These are phyloP conservation scores for Phaeosphaeriaceae sp. DNA, from an alignment of 2,329 filamentous ascomycete genomes.

Conservation along the genomic window DNA sequence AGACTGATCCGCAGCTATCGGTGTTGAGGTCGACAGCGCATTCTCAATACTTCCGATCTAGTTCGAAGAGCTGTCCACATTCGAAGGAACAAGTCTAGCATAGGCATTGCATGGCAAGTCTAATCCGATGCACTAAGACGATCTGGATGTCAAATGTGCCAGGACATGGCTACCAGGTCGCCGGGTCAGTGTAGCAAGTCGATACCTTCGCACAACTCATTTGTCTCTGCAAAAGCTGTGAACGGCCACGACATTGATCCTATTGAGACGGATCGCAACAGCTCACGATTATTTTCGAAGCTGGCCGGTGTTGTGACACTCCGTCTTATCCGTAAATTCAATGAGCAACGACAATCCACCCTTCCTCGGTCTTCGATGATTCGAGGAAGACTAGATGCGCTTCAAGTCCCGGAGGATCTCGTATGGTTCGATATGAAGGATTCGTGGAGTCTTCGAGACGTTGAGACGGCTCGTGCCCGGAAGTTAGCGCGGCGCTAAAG, in stretches of 20 bases:
- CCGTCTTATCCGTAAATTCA: too few species aligned
- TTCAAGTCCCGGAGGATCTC: not conserved
- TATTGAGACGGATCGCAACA: too few species aligned
- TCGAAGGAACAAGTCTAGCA: not conserved
- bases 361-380: too few species aligned
- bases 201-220: too few species aligned
- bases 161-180: not conserved
- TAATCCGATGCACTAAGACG: not conserved
- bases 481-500: conserved; percentile 1
- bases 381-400: too few species aligned
- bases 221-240: too few species aligned
- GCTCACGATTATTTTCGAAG: too few species aligned
- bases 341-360: too few species aligned
- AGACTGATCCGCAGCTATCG: not conserved
- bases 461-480: not conserved
- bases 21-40: not conserved
- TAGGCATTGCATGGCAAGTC: not conserved
- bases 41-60: not conserved
- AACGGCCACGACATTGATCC: too few species aligned
- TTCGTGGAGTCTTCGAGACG: not conserved
- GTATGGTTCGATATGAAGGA: not conserved
- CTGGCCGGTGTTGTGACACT: too few species aligned
- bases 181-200: not conserved
- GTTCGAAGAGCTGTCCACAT: not conserved
- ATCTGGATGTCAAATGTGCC: not conserved